These are phyloP conservation scores for Sporothrix schenckii DNA, from an alignment of 2,329 filamentous ascomycete genomes.

Conservation along the genomic window DNA sequence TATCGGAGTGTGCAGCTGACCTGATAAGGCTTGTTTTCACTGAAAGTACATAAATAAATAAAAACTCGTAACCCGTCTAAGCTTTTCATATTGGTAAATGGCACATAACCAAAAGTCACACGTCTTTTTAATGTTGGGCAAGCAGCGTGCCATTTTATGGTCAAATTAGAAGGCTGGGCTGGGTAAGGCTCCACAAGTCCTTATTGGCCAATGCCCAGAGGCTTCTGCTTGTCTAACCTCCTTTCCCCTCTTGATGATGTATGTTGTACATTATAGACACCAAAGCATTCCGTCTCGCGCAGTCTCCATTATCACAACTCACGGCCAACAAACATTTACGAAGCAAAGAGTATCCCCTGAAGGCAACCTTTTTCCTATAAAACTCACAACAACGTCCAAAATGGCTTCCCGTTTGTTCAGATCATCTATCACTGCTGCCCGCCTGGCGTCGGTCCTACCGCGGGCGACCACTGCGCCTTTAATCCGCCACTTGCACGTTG, in stretches of 20 bases:
- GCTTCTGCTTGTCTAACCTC: slow-evolving; percentile 7
- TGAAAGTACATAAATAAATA: no score
- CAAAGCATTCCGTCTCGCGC: background rate
- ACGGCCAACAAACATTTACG: background rate
- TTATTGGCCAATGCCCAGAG: slow-evolving; percentile 19
- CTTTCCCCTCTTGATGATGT: background rate
- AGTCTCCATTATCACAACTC: background rate
- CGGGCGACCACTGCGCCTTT: slow-evolving; percentile 10
- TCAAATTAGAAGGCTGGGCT: background rate
- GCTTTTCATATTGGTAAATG: no score
- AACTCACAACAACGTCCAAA: background rate
- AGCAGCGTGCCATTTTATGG: background rate
- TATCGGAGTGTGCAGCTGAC: no score
- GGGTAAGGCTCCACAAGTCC: background rate
- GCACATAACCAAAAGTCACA: no score
- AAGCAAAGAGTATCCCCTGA: background rate
- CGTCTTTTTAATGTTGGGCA: background rate
- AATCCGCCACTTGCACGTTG: slow-evolving; percentile 62
- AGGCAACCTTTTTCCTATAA: background rate
- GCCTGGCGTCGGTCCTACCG: slow-evolving; percentile 24
- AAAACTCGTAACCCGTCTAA: no score
- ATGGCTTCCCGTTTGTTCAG: slow-evolving; percentile 35
- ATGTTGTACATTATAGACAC: slow-evolving; percentile 16
- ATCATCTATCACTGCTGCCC: slow-evolving; percentile 30
- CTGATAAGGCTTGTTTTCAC: no score